Percentiles rank a stretch among this genome's conserved stretches.
phyloP scores from a whole-genome alignment of 805 yeast genomes.

The Suhomyces sp. region DNA sequence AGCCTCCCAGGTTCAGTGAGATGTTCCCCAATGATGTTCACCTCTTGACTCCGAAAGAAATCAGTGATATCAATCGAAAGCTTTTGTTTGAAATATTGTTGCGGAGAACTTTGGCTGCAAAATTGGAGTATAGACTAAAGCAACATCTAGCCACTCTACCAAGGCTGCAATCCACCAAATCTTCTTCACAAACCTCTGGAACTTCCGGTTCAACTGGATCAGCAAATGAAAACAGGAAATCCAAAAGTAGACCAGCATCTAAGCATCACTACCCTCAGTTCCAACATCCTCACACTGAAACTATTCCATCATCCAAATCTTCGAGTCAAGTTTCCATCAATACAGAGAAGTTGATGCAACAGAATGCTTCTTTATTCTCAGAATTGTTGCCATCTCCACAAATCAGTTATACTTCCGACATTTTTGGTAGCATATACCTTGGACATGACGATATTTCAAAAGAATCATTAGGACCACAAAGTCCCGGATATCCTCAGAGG shows the following conservation, averaged over 20 bases:
- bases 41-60: conserved; percentile 24
- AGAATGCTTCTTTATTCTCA: conserved; percentile 30
- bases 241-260: too few relatives aligned
- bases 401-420: conserved; percentile 30
- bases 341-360: conserved; percentile 31
- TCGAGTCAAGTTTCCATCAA: conserved; percentile 18
- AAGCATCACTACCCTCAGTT: too few relatives aligned
- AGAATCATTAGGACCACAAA: neutral
- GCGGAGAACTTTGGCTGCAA: conserved; percentile 44
- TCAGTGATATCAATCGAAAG: conserved; percentile 28
- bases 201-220: neutral
- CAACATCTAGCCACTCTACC: conserved; percentile 12
- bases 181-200: neutral
- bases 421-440: conserved; percentile 22
- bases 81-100: conserved; percentile 37
- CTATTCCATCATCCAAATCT: conserved; percentile 2
- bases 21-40: conserved; percentile 28
- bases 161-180: conserved; percentile 1
- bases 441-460: neutral
- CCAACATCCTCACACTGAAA: neutral
- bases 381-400: conserved; percentile 42
- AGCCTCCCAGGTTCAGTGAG: conserved; percentile 28
- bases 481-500: too few relatives aligned
- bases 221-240: too few relatives aligned
- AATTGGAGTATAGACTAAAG: conserved; percentile 34